phyloP scores from a whole-genome alignment of 352 stramenopile genomes.

The Aphanomyces stellatus region DNA sequence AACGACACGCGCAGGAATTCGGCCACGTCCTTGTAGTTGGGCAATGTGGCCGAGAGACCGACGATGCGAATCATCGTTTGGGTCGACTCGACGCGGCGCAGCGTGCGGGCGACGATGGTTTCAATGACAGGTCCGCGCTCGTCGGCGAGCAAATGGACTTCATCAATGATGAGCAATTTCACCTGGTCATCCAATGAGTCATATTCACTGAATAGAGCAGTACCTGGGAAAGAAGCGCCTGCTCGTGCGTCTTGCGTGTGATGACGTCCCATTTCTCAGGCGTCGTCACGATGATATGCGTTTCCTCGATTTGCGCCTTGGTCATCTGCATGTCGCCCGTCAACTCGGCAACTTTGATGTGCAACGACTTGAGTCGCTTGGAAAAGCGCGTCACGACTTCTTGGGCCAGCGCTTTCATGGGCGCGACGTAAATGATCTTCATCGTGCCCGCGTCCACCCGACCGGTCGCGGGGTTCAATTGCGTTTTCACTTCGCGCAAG shows the following conservation, averaged over 20 bases:
- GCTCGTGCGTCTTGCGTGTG: conserved; percentile 94
- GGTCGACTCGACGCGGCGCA: conserved; percentile 96
- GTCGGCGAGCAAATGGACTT: conserved; percentile 98
- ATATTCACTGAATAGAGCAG: not conserved
- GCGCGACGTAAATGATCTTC: conserved; percentile 96
- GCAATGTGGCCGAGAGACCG: conserved; percentile 96
- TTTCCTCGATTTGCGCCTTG: conserved; percentile 91
- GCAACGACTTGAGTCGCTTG: conserved; percentile 60
- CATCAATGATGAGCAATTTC: conserved; percentile 98
- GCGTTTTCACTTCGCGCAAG: conserved; percentile 84
- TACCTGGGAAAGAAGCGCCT: conserved; percentile 68
- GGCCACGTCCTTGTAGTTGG: conserved; percentile 99
- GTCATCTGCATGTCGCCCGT: conserved; percentile 99
- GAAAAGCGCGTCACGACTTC: conserved; percentile 99
- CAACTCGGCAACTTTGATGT: conserved; percentile 85
- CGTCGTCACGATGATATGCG: conserved; percentile 97
- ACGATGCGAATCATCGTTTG: conserved; percentile 98
- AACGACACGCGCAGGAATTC: conserved; percentile 94
- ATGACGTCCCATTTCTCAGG: conserved; percentile 99
- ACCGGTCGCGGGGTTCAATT: conserved; percentile 37
- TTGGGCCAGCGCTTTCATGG: conserved; percentile 97
- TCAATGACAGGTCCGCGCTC: conserved; percentile 99
- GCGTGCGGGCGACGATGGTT: conserved; percentile 96
- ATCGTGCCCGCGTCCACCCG: conserved; percentile 31
- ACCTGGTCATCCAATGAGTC: conserved; percentile 35